Evolutionary conservation across 1,284 basidiomycete genomes (phyloP).

Genomic region (Lignosus rhinocerotis): DNA sequence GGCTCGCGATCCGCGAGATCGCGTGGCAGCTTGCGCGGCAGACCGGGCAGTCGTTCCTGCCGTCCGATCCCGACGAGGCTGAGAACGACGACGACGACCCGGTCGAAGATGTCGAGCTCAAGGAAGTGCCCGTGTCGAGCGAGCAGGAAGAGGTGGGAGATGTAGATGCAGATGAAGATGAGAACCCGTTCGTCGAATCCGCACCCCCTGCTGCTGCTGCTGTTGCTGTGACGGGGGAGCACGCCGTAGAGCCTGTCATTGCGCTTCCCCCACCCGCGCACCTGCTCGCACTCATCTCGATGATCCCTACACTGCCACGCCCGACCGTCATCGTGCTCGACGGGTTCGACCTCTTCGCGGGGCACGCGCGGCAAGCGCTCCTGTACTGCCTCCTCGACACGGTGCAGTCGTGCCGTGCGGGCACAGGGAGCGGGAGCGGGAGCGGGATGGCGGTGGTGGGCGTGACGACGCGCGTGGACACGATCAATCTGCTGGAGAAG

Average conservation of each 20-base stretch:
- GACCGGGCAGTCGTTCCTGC: constrained; percentile 56
- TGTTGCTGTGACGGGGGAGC: neutral
- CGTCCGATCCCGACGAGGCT: constrained; percentile 37
- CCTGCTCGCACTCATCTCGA: constrained; percentile 77
- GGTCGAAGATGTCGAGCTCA: neutral
- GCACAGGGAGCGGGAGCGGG: constrained; percentile 33
- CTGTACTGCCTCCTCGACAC: constrained; percentile 90
- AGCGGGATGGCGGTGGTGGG: constrained; percentile 84
- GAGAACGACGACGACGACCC: constrained; percentile 35
- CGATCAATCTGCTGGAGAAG: constrained; percentile 89
- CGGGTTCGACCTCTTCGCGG: constrained; percentile 88
- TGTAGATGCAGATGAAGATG: constrained; percentile 21
- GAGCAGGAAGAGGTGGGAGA: constrained; percentile 36
- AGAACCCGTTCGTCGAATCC: constrained; percentile 42
- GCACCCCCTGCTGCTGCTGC: constrained; percentile 9
- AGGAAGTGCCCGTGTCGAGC: neutral
- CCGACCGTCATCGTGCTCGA: constrained; percentile 86
- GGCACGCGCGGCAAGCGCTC: constrained; percentile 84
- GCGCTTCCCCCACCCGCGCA: constrained; percentile 71
- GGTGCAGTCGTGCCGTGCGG: constrained; percentile 61
- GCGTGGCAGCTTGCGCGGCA: constrained; percentile 78
- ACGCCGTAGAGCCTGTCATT: constrained; percentile 24
- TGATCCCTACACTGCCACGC: constrained; percentile 74
- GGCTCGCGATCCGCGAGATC: constrained; percentile 90
- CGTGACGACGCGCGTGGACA: constrained; percentile 80